These are phyloP conservation scores for Lasiodiplodia citricola DNA, from an alignment of 2,329 filamentous ascomycete species.

Conservation along the genomic window DNA sequence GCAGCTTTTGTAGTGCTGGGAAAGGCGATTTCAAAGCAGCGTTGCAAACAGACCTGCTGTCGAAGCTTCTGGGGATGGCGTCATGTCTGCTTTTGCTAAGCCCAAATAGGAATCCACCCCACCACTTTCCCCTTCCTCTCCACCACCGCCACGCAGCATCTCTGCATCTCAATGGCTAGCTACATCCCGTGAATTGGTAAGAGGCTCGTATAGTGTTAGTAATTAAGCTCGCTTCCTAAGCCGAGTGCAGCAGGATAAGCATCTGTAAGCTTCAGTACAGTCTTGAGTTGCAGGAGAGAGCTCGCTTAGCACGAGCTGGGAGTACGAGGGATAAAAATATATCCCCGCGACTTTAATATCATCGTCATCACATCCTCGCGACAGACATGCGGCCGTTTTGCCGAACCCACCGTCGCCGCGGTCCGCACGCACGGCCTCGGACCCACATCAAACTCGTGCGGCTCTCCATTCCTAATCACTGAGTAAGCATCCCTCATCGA, in stretches of 20 bases:
- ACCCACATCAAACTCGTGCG: background rate
- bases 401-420: background rate
- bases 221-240: background rate
- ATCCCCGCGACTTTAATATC: background rate
- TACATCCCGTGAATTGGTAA: background rate
- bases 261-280: background rate
- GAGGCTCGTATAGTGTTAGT: background rate
- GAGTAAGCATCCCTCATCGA: background rate
- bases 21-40: background rate
- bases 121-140: background rate
- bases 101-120: background rate
- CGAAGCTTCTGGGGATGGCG: background rate
- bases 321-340: background rate
- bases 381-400: background rate
- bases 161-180: background rate
- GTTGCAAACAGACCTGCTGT: background rate
- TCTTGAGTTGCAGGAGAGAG: background rate
- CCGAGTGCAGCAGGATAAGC: background rate
- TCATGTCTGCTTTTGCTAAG: background rate
- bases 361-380: background rate
- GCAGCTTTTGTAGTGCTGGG: background rate
- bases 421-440: background rate
- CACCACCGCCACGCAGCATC: background rate
- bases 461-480: conserved; percentile 13
- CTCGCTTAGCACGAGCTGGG: background rate